phyloP scores from a whole-genome alignment of 768 basidiomycete species.

The Suillus occidentalis region DNA sequence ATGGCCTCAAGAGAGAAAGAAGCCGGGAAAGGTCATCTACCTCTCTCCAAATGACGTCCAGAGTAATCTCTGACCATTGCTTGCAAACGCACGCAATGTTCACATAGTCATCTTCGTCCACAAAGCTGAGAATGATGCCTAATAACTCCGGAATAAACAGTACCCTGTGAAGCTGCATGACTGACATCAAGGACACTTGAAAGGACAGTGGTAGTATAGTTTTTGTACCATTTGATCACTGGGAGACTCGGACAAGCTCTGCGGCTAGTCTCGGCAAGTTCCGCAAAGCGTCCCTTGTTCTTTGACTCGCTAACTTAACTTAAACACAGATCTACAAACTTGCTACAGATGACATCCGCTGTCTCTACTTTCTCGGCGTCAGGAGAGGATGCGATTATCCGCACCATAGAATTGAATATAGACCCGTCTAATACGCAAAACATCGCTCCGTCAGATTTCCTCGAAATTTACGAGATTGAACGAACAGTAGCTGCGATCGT shows the following conservation, averaged over 20 bases:
- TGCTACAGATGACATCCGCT: neutral
- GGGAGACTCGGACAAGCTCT: no score
- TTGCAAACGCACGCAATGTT: conserved; percentile 56
- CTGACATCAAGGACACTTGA: neutral
- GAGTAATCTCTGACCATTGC: conserved; percentile 55
- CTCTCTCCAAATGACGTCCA: conserved; percentile 60
- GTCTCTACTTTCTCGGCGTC: conserved; percentile 48
- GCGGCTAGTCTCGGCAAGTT: neutral
- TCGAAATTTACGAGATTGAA: conserved; percentile 74
- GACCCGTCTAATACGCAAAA: conserved; percentile 37
- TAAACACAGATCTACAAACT: neutral
- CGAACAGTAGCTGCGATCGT: conserved; percentile 62
- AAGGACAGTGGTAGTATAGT: neutral
- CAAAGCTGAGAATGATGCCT: conserved; percentile 51
- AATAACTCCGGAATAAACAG: conserved; percentile 60
- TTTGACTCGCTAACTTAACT: no score
- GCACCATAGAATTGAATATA: conserved; percentile 48
- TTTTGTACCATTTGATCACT: neutral
- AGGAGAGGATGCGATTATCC: conserved; percentile 63
- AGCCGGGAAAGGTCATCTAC: conserved; percentile 46
- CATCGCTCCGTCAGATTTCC: conserved; percentile 41
- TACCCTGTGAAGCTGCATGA: conserved; percentile 28
- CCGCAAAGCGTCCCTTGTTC: neutral
- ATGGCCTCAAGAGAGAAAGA: conserved; percentile 53
- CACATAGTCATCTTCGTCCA: conserved; percentile 42